Base-by-base conservation (phyloP, 2,329 filamentous ascomycete genomes). In the Colletotrichum cereale region DNA sequence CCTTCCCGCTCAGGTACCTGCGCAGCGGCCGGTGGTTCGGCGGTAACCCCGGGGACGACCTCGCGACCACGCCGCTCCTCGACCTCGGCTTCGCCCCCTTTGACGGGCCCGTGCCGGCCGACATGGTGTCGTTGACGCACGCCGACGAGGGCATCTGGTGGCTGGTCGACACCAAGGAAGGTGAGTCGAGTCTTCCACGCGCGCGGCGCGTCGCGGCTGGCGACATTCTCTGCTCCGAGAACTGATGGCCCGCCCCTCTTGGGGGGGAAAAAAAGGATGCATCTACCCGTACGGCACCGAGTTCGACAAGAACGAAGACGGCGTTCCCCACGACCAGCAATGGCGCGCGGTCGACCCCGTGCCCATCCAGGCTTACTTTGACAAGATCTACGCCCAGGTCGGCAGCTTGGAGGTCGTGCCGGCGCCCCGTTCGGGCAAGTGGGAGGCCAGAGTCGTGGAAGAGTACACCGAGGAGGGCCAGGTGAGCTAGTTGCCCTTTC, bases 71-170 rank as follows among this genome's bases (percentile, higher is more conserved):
- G 52, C 42, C 69, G 47, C 53, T 71, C 40, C 57, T 71, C 58
- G 69, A 71, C 5, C 21, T 71, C 14, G 69, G 68, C 1, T 71
- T 71, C 47, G 69, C 69, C 65, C 71, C 71, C n/a, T 73, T 73
- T 21, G 66, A 73, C 42, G 71, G 71, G 24, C 56, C 66, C 56
- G 66, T 73, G 50, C 71, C 71, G 66, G 42, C 67, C 5, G 71
- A 57, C 24, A 71, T 73, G 67, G 58, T 73, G 26, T 73, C 71
- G 50, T 50, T 73, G 66, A 71, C 71, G 48, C 67, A 73, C 24
- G 71, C 62, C 48, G 71, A 73, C 24, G 71, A 70, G 36, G 71
- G 71, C 14, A 61, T 36, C 18, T 73, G 71, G 71, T 73, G 71
- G 71, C 24, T 73, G 24, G 26, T 73, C 29, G 71, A 73, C 26